These are phyloP conservation scores for Chaetomium sp. DNA, from an alignment of 2,329 filamentous ascomycete species.

Conservation along the genomic window DNA sequence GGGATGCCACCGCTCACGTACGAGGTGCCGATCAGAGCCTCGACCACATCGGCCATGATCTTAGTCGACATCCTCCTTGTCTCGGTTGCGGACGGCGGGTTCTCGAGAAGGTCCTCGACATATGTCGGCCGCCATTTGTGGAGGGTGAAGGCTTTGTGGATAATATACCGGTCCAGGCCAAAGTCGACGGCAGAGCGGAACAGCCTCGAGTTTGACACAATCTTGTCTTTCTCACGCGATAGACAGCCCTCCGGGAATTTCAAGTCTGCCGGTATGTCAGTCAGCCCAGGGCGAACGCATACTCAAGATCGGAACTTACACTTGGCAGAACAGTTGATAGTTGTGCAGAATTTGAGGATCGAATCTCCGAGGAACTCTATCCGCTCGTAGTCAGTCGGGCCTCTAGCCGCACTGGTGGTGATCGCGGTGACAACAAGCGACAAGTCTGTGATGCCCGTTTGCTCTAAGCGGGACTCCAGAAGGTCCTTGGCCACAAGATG, in stretches of 20 bases:
- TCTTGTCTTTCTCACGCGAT: slow-evolving; percentile 64
- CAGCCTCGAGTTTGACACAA: slow-evolving; percentile 77
- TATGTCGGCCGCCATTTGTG: slow-evolving; percentile 73
- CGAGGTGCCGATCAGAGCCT: slow-evolving; percentile 78
- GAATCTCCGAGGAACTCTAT: slow-evolving; percentile 87
- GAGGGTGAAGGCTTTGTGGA: slow-evolving; percentile 67
- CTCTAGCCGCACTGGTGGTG: slow-evolving; percentile 62
- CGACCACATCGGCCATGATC: slow-evolving; percentile 81
- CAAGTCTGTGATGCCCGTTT: slow-evolving; percentile 56
- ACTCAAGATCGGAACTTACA: slow-evolving; percentile 44
- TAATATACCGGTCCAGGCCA: slow-evolving; percentile 72
- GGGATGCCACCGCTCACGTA: slow-evolving; percentile 68
- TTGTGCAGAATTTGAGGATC: slow-evolving; percentile 73
- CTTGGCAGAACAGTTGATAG: slow-evolving; percentile 62
- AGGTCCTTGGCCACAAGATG: slow-evolving; percentile 65
- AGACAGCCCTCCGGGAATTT: slow-evolving; percentile 78
- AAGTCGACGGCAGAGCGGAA: slow-evolving; percentile 62
- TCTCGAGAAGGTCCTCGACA: slow-evolving; percentile 43
- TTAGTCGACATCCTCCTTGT: slow-evolving; percentile 67
- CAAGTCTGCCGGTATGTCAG: slow-evolving; percentile 50
- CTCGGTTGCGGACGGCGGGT: slow-evolving; percentile 22
- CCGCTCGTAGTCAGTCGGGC: slow-evolving; percentile 72
- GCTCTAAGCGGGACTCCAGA: slow-evolving; percentile 54
- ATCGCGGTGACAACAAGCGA: slow-evolving; percentile 68
- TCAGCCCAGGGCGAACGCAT: background rate